A percentile compares a stretch with the other conserved stretches of the same genome.
Evolutionary conservation across 805 yeast species (phyloP).

Genomic region (Candida pseudofarinosa): DNA sequence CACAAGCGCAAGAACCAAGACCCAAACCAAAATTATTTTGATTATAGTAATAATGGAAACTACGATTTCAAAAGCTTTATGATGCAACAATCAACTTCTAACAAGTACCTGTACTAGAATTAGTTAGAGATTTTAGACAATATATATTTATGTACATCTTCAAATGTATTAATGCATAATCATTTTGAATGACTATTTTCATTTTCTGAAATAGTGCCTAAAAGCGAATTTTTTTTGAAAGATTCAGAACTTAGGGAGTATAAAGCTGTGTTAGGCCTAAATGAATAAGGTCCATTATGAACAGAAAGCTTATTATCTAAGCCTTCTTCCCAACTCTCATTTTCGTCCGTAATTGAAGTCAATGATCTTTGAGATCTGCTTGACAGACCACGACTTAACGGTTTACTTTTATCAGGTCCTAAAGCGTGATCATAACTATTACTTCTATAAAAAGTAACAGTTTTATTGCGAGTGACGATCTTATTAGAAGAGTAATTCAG

Average conservation of each 20-base stretch:
- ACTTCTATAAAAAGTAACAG: conserved; percentile 39
- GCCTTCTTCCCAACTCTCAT: background rate
- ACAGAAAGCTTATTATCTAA: background rate
- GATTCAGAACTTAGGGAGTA: conserved; percentile 10
- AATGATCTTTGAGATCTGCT: conserved; percentile 25
- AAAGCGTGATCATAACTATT: conserved; percentile 15
- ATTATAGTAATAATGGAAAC: conserved; percentile 25
- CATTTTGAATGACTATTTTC: conserved; percentile 5
- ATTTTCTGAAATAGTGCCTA: conserved; percentile 21
- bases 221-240: conserved; percentile 6
- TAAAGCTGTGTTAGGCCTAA: background rate
- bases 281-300: background rate
- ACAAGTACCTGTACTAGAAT: background rate
- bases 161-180: background rate
- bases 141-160: background rate
- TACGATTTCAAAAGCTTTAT: conserved; percentile 38
- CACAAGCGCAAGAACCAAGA: background rate
- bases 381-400: conserved; percentile 26
- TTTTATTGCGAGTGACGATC: conserved; percentile 33
- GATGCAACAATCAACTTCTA: conserved; percentile 18
- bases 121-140: background rate
- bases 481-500: conserved; percentile 24
- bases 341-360: conserved; percentile 18
- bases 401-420: conserved; percentile 11
- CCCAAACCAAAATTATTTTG: conserved; percentile 28